Percentiles rank a stretch among this genome's conserved stretches.
phyloP scores from a whole-genome alignment of 2,329 filamentous ascomycete genomes.

The Colletotrichum sp. region DNA sequence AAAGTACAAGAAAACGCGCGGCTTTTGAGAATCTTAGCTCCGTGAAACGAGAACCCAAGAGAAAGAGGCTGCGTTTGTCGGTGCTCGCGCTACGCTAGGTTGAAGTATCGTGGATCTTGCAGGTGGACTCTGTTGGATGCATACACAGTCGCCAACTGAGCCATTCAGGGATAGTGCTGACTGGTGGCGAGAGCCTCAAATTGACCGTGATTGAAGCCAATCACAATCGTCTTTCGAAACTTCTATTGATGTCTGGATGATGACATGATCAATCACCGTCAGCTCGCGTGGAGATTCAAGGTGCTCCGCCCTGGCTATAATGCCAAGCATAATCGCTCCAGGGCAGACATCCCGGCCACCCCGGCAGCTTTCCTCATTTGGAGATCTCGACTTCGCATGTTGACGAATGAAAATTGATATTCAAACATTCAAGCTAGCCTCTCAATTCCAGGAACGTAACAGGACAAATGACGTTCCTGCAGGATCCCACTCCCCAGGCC shows the following conservation, averaged over 20 bases:
- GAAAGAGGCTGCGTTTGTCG: accelerated
- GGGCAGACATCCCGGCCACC: not conserved
- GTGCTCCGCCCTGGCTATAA: not conserved
- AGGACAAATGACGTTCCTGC: not conserved
- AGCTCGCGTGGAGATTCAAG: accelerated
- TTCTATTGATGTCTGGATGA: not conserved
- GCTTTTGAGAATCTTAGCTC: accelerated
- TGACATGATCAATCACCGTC: not conserved
- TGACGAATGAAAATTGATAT: not conserved
- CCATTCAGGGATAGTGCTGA: not conserved
- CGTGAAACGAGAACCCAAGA: accelerated
- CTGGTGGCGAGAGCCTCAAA: accelerated
- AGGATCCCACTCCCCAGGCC: not conserved
- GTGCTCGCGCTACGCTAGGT: accelerated
- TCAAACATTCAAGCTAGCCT: not conserved
- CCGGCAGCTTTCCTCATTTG: not conserved
- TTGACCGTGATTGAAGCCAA: not conserved
- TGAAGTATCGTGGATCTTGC: not conserved
- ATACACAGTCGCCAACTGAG: not conserved
- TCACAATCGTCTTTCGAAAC: not conserved
- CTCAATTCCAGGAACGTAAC: not conserved
- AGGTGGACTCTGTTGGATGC: not conserved
- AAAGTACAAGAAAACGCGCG: not conserved
- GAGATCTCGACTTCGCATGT: not conserved
- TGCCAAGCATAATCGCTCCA: not conserved